These are phyloP conservation scores for Pichia sp. DNA, from an alignment of 1,139 yeast genomes.

Conservation along the genomic window DNA sequence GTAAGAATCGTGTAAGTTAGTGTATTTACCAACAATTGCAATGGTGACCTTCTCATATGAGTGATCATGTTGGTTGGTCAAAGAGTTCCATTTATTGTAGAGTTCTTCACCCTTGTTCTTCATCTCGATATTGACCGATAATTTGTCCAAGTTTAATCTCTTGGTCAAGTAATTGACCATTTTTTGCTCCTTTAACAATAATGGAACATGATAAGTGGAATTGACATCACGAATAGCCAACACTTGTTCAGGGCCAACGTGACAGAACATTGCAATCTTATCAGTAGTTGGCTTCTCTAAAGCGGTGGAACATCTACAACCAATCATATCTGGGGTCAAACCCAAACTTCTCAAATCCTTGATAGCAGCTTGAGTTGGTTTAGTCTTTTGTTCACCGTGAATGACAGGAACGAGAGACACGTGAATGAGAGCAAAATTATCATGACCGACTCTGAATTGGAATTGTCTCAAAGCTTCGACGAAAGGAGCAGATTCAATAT, in stretches of 20 bases:
- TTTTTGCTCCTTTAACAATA: slow-evolving; percentile 80
- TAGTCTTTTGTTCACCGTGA: slow-evolving; percentile 97
- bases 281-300: slow-evolving; percentile 80
- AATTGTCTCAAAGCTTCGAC: slow-evolving; percentile 98
- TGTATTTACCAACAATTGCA: slow-evolving; percentile 96
- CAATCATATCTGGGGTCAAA: slow-evolving; percentile 92
- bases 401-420: slow-evolving; percentile 96
- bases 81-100: slow-evolving; percentile 69
- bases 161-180: slow-evolving; percentile 67
- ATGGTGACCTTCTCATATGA: slow-evolving; percentile 84
- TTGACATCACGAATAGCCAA: slow-evolving; percentile 95
- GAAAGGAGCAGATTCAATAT: slow-evolving; percentile 97
- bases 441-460: slow-evolving; percentile 93
- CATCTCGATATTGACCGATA: slow-evolving; percentile 47
- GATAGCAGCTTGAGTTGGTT: slow-evolving; percentile 99
- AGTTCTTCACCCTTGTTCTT: slow-evolving; percentile 57
- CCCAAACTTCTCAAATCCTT: slow-evolving; percentile 95
- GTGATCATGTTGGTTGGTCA: slow-evolving; percentile 73
- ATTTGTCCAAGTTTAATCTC: slow-evolving; percentile 57
- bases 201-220: slow-evolving; percentile 96
- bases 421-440: slow-evolving; percentile 91
- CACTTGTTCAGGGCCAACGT: slow-evolving; percentile 96
- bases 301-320: slow-evolving; percentile 89
- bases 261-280: slow-evolving; percentile 98
- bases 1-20: slow-evolving; percentile 91